Conservation (phyloP, 352 stramenopile species). For the Elongisporangium undulatum region DNA sequence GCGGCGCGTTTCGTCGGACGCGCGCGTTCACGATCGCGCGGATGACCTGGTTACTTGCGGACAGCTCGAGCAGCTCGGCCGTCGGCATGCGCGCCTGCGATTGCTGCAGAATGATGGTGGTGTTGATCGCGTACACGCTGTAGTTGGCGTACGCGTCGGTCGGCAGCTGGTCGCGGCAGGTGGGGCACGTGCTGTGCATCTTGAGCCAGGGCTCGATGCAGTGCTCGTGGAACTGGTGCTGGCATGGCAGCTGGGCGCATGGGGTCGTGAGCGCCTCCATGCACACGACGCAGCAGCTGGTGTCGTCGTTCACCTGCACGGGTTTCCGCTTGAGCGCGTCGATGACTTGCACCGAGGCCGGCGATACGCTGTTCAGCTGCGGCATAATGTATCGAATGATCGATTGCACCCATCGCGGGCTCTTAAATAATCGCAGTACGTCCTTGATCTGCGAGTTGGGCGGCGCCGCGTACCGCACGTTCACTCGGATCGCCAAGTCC, state of each 20-base stretch:
- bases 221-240: conserved; percentile 71
- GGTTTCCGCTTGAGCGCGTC: conserved; percentile 51
- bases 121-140: conserved; percentile 89
- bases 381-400: conserved; percentile 90
- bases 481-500: conserved; percentile 86
- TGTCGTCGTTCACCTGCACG: conserved; percentile 13
- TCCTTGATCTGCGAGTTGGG: conserved; percentile 87
- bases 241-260: conserved; percentile 67
- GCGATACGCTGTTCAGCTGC: conserved; percentile 82
- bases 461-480: conserved; percentile 82
- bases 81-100: conserved; percentile 75
- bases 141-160: conserved; percentile 83
- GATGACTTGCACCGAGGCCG: conserved; percentile 53
- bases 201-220: conserved; percentile 87
- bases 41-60: conserved; percentile 84
- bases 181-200: conserved; percentile 83
- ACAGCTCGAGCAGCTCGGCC: conserved; percentile 70
- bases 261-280: conserved; percentile 63
- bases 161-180: conserved; percentile 73
- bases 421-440: conserved; percentile 84
- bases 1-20: conserved; percentile 53
- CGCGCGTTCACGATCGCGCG: conserved; percentile 82
- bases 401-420: conserved; percentile 84
- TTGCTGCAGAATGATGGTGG: conserved; percentile 85
- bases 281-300: conserved; percentile 67